phyloP scores from a whole-genome alignment of 192 early-diverging fungal genomes.

The Pilobolus umbonatus region DNA sequence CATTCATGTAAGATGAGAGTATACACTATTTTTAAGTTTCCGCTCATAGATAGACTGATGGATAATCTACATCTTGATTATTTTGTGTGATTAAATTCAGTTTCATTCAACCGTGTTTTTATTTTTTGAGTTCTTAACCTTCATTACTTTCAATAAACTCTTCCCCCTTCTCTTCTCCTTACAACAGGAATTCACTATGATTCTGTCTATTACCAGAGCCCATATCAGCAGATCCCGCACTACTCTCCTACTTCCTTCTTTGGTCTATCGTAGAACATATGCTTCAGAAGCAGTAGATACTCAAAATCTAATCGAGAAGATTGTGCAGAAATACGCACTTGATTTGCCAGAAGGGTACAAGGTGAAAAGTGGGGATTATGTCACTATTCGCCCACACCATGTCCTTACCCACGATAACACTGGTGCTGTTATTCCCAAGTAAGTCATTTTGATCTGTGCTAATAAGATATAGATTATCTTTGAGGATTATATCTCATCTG shows the following conservation, averaged over 20 bases:
- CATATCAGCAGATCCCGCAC: background rate
- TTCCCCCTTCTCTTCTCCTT: conserved; percentile 1
- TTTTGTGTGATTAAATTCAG: too few relatives aligned
- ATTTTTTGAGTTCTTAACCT: background rate
- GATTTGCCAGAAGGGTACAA: conserved; percentile 59
- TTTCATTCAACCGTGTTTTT: too few relatives aligned
- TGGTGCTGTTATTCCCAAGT: conserved; percentile 89
- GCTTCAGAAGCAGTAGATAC: conserved; percentile 23
- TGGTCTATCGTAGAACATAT: conserved; percentile 2
- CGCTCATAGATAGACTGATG: too few relatives aligned
- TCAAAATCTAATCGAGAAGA: conserved; percentile 94
- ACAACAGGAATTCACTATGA: background rate
- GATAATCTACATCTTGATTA: too few relatives aligned
- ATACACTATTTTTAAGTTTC: too few relatives aligned
- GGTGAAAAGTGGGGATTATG: conserved; percentile 90
- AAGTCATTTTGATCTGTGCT: conserved; percentile 16
- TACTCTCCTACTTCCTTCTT: background rate
- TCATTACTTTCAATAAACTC: background rate
- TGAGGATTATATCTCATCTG: background rate
- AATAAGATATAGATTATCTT: background rate
- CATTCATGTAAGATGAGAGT: too few relatives aligned
- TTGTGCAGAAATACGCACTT: conserved; percentile 87
- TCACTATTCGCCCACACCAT: conserved; percentile 86
- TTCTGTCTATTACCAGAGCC: conserved; percentile 6
- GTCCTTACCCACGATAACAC: conserved; percentile 98